Evolutionary conservation across 352 stramenopile species (phyloP), one percentile per base, ranked within the genome.

Genomic region (Phytopythium mirpurense): DNA sequence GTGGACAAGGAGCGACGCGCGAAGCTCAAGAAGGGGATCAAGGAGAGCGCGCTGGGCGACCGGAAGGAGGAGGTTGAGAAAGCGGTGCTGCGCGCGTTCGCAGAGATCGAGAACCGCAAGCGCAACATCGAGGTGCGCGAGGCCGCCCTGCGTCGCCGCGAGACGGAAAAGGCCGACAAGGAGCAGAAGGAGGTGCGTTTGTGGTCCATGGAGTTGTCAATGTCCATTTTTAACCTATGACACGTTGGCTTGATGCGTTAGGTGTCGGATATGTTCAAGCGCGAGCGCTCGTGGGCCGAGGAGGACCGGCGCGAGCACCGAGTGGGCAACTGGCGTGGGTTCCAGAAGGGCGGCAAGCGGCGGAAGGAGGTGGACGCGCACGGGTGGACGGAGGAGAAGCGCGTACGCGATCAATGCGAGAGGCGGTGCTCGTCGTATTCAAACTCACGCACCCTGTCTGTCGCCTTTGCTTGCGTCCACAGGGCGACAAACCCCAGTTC

Each of bases 21-120:
- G 24, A 88, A 90, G 54, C 41, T 95, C 7, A 92, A 93, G 56
- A 96, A 96, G 55, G 84, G 84, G 8, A 59, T 80, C n/a, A 83
- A 83, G 59, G 77, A 86, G 43, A 77, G 61, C 19, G 75, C 91
- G 29, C 63, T 94, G 10, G 77, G 71, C 2, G 74, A 88, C 41
- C 41, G 83, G 7, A 57, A 79, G 12, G 76, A 88, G 8, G 70
- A 77, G 43, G 67, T 82, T 12, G 82, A 94, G 15, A 92, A 91
- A 48, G 76, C 75, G 0, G 77, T 94, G 40, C 62, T 94, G 47
- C 83, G 84, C 40, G 74, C 82, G n/a, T 94, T 94, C 61, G 83
- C 83, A 0, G 78, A 91, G 48, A 92, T 89, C 35, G 83, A 94
- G 55, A 84, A 92, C 51, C 74, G 83, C 1, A 75, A 82, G 5